Conservation (phyloP, 225 moss, liverwort and hornwort genomes). For the Bryum argenteum region DNA sequence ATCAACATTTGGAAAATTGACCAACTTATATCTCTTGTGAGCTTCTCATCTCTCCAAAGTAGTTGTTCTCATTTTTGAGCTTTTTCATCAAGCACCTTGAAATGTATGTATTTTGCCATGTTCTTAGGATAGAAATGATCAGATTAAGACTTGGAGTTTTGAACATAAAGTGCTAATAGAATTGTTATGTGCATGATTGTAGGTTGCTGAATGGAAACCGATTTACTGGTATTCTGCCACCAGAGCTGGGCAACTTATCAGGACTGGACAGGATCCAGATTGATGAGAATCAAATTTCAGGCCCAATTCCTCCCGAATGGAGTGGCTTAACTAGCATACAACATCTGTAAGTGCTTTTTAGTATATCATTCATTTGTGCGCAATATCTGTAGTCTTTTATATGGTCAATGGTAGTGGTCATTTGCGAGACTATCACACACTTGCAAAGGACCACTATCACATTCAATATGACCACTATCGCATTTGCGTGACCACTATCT, state of each 20-base stretch:
- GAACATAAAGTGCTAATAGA: neutral
- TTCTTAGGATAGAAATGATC: no score
- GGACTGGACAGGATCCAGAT: conserved; percentile 65
- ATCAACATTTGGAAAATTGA: conserved; percentile 52
- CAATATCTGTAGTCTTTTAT: no score
- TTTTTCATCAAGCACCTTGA: no score
- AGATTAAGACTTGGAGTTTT: no score
- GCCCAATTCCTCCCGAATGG: conserved; percentile 52
- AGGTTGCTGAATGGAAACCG: conserved; percentile 82
- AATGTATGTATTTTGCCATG: no score
- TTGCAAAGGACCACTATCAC: no score
- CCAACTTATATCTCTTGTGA: conserved; percentile 62
- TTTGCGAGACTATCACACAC: no score
- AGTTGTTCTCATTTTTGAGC: no score
- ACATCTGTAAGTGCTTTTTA: conserved; percentile 59
- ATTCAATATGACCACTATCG: no score
- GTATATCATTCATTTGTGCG: no score
- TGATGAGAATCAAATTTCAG: conserved; percentile 69
- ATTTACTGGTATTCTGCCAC: conserved; percentile 61
- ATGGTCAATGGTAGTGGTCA: no score
- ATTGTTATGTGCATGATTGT: neutral
- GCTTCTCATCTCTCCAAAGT: conserved; percentile 6
- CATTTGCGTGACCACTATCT: no score
- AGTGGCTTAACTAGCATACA: conserved; percentile 36
- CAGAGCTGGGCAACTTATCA: conserved; percentile 49